Conservation (phyloP, 1,139 yeast genomes). For the Pichia sp. region DNA sequence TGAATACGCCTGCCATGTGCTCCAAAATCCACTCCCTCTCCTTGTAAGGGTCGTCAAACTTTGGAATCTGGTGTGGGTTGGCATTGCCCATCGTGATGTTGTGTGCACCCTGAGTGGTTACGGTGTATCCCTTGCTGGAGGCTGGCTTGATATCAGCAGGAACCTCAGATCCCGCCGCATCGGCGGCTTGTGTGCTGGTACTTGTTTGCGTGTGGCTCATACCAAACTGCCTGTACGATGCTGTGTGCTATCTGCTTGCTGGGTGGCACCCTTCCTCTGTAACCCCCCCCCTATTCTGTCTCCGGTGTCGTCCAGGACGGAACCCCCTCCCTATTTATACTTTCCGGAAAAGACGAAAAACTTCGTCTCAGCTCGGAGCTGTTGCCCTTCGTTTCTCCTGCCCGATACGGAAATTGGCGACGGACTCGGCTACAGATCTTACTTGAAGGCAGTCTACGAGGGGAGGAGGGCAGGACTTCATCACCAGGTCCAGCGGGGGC, state of each 20-base stretch:
- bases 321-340: not conserved
- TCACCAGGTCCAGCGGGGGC: no score
- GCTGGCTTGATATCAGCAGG: constrained; percentile 24
- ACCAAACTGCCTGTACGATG: no score
- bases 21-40: constrained; percentile 62
- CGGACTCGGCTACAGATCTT: not conserved
- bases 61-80: constrained; percentile 50
- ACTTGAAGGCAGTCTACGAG: no score
- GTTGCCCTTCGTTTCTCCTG: not conserved
- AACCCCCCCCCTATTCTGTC: no score
- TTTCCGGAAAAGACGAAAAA: not conserved
- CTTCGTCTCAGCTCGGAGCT: not conserved
- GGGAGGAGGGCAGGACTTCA: no score
- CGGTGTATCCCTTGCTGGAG: constrained; percentile 38
- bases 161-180: constrained; percentile 3
- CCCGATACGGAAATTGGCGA: not conserved
- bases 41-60: constrained; percentile 45
- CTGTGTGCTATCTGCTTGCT: not conserved
- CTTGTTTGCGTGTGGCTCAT: constrained; percentile 1
- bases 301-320: no score
- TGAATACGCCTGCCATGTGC: constrained; percentile 80
- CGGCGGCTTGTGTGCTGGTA: not conserved
- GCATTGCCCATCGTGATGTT: constrained; percentile 48
- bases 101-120: constrained; percentile 42
- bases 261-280: no score